phyloP scores from a whole-genome alignment of 495 filamentous ascomycete genomes.

The Trichocladium uniseriatum region DNA sequence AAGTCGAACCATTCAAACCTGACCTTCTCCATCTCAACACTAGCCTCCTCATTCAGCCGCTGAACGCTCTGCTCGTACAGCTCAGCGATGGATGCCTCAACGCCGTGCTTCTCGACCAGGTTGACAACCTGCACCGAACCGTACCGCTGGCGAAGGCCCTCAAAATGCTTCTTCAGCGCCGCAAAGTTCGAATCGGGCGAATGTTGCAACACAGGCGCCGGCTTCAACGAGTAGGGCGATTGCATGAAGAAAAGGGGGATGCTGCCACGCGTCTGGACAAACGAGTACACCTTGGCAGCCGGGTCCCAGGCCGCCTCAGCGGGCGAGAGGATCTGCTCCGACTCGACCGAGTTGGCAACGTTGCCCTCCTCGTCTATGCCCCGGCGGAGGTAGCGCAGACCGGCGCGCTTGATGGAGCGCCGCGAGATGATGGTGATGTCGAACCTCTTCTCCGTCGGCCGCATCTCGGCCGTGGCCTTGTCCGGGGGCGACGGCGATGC shows the following conservation, averaged over 20 bases:
- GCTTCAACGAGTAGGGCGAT: constrained; percentile 85
- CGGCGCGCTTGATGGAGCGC: constrained; percentile 72
- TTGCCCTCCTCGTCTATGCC: constrained; percentile 83
- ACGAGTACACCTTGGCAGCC: constrained; percentile 62
- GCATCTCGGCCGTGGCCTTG: constrained; percentile 19
- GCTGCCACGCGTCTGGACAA: constrained; percentile 76
- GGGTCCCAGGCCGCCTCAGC: constrained; percentile 46
- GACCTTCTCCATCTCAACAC: constrained; percentile 41
- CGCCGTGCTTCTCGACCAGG: constrained; percentile 76
- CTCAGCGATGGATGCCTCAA: constrained; percentile 67
- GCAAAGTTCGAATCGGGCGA: constrained; percentile 63
- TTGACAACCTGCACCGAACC: constrained; percentile 70
- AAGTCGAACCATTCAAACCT: constrained; percentile 94
- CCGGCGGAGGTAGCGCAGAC: constrained; percentile 82
- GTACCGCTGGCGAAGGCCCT: constrained; percentile 53
- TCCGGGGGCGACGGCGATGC: constrained; percentile 11
- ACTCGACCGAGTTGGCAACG: constrained; percentile 85
- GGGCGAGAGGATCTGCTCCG: constrained; percentile 79
- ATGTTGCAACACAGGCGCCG: constrained; percentile 69
- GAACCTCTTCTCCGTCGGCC: constrained; percentile 43
- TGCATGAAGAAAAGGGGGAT: constrained; percentile 92
- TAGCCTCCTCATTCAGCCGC: constrained; percentile 51
- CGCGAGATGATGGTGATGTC: constrained; percentile 81
- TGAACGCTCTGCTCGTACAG: constrained; percentile 59
- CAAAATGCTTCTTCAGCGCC: constrained; percentile 74